Base-by-base conservation (phyloP, 495 filamentous ascomycete genomes). In the Alectoria sarmentosa region DNA sequence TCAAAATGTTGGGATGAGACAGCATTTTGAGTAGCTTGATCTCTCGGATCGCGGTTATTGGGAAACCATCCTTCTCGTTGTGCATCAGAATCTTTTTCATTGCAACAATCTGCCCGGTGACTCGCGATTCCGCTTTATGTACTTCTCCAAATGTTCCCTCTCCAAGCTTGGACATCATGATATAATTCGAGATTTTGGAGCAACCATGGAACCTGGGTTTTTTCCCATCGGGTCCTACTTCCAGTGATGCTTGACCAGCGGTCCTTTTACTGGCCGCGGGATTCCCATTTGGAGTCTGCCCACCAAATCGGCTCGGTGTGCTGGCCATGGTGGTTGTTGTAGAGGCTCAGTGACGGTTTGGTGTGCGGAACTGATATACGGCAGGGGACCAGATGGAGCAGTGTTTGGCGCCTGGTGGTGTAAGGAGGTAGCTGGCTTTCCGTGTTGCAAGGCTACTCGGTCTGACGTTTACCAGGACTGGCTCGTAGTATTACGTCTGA, bases 61-160 rank as follows among this genome's bases (percentile, higher is more conserved):
- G 95, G 69, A 98, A 98, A 0, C 95, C 95, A 77, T 99, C 95
- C 68, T 91, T 86, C 77, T 99, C 94, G 38, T 92, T 91, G 71
- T 98, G 94, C 94, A 98, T 91, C 23, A 89, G 80, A 75, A 98
- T 86, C 82, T 99, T 98, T 82, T 99, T 99, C 70, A 99, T 71
- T 4, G 94, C 94, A 52, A 96, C 86, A 36, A 91, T 70, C 32
- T 81, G 78, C 26, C 88, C 86, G 19, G 86, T 89, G 68, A 79
- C 88, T 70, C 84, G 88, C 23, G 89, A 90, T 68, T 83, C 83
- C 62, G 92, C 94, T 70, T 92, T 93, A 74, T 97, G 89, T 59
- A 98, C 94, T 78, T 96, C 92, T 65, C 93, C 94, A 76, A 99
- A 99, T 26, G 94, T 99, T 60, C 94, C 94, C 74, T 99, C 95